Percentiles rank a stretch among this genome's conserved stretches.
Conservation (phyloP, 2,329 filamentous ascomycete species). For the Penicillium glabrum region DNA sequence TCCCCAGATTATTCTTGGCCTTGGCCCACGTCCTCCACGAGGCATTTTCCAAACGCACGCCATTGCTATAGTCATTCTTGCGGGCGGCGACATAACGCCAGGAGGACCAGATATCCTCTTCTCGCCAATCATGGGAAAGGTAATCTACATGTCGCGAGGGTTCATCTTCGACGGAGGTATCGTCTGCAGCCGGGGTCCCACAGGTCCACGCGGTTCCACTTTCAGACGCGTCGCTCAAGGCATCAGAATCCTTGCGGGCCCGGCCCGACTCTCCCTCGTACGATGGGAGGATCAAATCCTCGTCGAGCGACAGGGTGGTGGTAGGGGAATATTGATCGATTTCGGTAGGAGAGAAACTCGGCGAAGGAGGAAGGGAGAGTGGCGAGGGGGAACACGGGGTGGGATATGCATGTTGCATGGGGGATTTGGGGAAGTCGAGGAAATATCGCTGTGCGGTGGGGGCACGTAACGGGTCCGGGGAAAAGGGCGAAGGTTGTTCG, state of each 20-base stretch:
- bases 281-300: slow-evolving; percentile 44
- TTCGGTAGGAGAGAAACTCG: slow-evolving; percentile 32
- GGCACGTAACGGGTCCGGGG: slow-evolving; percentile 31
- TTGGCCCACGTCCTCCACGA: slow-evolving; percentile 98
- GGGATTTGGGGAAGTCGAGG: slow-evolving; percentile 27
- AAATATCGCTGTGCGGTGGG: slow-evolving; percentile 35
- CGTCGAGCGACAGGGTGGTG: slow-evolving; percentile 39
- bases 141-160: slow-evolving; percentile 94
- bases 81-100: slow-evolving; percentile 91
- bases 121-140: slow-evolving; percentile 86
- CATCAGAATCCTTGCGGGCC: slow-evolving; percentile 36
- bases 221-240: slow-evolving; percentile 22
- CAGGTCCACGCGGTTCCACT: slow-evolving; percentile 55
- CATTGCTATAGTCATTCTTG: slow-evolving; percentile 75
- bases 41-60: slow-evolving; percentile 84
- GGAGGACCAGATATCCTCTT: slow-evolving; percentile 96
- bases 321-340: slow-evolving; percentile 37
- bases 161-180: slow-evolving; percentile 70
- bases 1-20: slow-evolving; percentile 80
- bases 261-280: slow-evolving; percentile 41
- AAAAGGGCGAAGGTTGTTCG: slow-evolving; percentile 31
- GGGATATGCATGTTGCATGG: slow-evolving; percentile 28
- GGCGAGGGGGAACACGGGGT: slow-evolving; percentile 26
- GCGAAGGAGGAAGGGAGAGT: slow-evolving; percentile 41
- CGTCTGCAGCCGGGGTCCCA: slow-evolving; percentile 70